Percentiles rank a stretch among this genome's conserved stretches.
Conservation (phyloP, 2,329 filamentous ascomycete species). For the Colletotrichum musae region DNA sequence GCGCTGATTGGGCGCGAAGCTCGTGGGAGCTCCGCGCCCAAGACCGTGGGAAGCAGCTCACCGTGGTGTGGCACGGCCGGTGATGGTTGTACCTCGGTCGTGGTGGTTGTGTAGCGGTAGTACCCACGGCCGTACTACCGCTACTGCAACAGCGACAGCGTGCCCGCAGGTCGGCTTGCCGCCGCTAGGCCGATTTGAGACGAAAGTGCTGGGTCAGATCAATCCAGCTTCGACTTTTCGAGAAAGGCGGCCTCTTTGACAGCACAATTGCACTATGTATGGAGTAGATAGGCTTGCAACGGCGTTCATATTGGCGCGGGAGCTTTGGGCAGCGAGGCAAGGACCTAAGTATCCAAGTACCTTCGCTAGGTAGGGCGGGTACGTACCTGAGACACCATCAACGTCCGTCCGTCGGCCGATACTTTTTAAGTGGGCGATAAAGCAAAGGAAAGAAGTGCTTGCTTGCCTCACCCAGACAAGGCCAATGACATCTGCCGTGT, state of each 20-base stretch:
- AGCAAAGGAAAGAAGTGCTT: constrained; percentile 15
- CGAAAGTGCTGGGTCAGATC: constrained; percentile 3
- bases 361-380: too few species aligned
- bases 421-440: constrained; percentile 2
- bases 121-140: constrained; percentile 20
- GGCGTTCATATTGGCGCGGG: constrained; percentile 14
- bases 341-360: too few species aligned
- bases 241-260: constrained; percentile 36
- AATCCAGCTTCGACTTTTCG: background rate
- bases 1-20: constrained; percentile 30
- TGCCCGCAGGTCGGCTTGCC: constrained; percentile 6
- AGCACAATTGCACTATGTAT: background rate
- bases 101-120: too few species aligned
- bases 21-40: constrained; percentile 33
- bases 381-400: too few species aligned
- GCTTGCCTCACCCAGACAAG: constrained; percentile 5
- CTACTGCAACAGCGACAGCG: constrained; percentile 15
- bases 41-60: constrained; percentile 31
- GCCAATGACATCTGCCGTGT: constrained; percentile 20
- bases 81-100: background rate
- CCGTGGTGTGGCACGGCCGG: constrained; percentile 16
- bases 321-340: constrained; percentile 22
- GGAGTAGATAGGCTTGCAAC: background rate
- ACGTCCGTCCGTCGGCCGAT: constrained; percentile 27
- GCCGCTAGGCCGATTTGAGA: constrained; percentile 26